These are phyloP conservation scores for Coemansia sp. DNA, from an alignment of 192 early-diverging fungal genomes.

Conservation along the genomic window DNA sequence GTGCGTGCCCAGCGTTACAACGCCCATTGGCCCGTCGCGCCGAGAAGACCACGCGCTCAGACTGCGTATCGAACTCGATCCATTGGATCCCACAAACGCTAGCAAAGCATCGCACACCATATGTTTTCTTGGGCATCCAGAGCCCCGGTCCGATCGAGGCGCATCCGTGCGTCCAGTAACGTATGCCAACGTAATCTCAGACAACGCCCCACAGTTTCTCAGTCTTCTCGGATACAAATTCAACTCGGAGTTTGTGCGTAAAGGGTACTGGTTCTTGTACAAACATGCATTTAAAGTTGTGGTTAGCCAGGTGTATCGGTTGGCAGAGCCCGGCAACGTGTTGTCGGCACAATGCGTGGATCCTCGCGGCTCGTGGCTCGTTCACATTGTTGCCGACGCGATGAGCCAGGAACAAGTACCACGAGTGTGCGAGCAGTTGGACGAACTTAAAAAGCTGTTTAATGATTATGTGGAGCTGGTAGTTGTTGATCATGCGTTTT, in stretches of 20 bases:
- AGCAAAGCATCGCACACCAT: slow-evolving; percentile 60
- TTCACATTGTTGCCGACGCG: slow-evolving; percentile 59
- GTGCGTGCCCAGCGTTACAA: slow-evolving; percentile 67
- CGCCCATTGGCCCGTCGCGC: slow-evolving; percentile 66
- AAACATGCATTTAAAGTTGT: slow-evolving; percentile 57
- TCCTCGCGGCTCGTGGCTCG: slow-evolving; percentile 58
- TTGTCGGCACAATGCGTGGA: slow-evolving; percentile 50
- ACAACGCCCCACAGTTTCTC: slow-evolving; percentile 69
- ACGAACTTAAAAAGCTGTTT: slow-evolving; percentile 56
- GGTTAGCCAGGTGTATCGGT: slow-evolving; percentile 61
- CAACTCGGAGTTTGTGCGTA: slow-evolving; percentile 65
- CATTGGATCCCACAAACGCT: slow-evolving; percentile 35
- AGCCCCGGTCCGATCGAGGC: slow-evolving; percentile 62
- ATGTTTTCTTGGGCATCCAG: slow-evolving; percentile 66
- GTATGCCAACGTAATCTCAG: slow-evolving; percentile 60
- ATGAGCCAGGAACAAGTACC: slow-evolving; percentile 56
- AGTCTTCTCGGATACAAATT: slow-evolving; percentile 72
- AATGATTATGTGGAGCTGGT: slow-evolving; percentile 58
- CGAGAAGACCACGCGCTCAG: slow-evolving; percentile 74
- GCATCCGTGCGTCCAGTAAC: slow-evolving; percentile 65
- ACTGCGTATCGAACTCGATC: slow-evolving; percentile 55
- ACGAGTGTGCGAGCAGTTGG: slow-evolving; percentile 43
- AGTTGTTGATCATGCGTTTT: slow-evolving; percentile 53
- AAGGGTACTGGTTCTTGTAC: slow-evolving; percentile 65
- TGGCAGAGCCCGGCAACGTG: slow-evolving; percentile 54